phyloP scores from a whole-genome alignment of 164 flowering plant species.

The Sextonia rubra region DNA sequence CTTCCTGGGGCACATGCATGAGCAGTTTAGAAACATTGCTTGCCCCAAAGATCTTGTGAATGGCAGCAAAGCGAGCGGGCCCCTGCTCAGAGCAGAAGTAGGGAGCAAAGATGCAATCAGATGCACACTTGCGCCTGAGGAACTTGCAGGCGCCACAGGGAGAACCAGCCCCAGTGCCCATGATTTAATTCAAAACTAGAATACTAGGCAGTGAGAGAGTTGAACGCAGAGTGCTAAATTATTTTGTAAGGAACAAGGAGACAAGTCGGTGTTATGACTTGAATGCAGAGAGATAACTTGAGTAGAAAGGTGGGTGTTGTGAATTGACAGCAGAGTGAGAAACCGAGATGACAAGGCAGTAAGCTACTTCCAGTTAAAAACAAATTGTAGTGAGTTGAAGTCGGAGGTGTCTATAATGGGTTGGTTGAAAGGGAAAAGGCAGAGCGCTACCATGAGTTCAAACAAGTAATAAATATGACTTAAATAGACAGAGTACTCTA shows the following conservation, averaged over 20 bases:
- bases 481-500: too few species aligned
- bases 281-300: background rate
- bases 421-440: too few species aligned
- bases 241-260: background rate
- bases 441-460: too few species aligned
- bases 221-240: background rate
- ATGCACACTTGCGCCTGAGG: slow-evolving; percentile 78
- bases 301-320: slow-evolving; percentile 6
- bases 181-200: background rate
- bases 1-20: slow-evolving; percentile 64
- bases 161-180: slow-evolving; percentile 26
- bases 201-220: background rate
- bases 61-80: slow-evolving; percentile 86
- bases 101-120: slow-evolving; percentile 90
- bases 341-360: slow-evolving; percentile 17
- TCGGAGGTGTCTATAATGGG: too few species aligned
- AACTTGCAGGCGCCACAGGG: slow-evolving; percentile 99
- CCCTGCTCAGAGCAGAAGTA: slow-evolving; percentile 95
- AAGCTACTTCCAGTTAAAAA: too few species aligned
- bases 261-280: slow-evolving; percentile 10
- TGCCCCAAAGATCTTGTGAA: slow-evolving; percentile 97
- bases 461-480: too few species aligned
- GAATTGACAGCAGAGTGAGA: slow-evolving; percentile 31
- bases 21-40: slow-evolving; percentile 89
- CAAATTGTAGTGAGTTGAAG: too few species aligned